Evolutionary conservation across 768 basidiomycete genomes (phyloP), one percentile per base, ranked within the genome.

Genomic region (Russula olivacea): DNA sequence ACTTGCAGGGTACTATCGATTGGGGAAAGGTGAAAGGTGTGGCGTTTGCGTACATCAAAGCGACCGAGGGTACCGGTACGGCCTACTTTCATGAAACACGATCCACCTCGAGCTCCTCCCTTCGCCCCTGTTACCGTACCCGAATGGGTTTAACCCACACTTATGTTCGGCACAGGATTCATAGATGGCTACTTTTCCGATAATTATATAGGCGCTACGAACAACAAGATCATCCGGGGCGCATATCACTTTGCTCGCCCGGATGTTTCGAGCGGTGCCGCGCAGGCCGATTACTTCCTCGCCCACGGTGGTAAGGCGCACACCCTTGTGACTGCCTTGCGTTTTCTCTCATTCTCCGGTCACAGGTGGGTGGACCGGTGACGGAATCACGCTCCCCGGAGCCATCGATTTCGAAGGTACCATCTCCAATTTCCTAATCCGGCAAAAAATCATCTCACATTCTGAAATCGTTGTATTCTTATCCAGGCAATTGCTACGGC

Each of bases 231-330:
- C 56, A 85, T 85, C 52, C 80, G 84, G 21, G 87, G 87, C 3
- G 72, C 71, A 19, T 86, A 85, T 70, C 84, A 85, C 69, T 86
- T 83, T 65, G 84, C 84, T 1, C 83, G 74, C 61, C 85, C 84
- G 1, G 78, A 80, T 64, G 48, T 54, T 15, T 80, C 80, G 21
- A 77, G 78, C 32, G 86, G 86, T 34, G 83, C 83, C 0, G 70
- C 76, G 10, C 86, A 88, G 69, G 86, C 84, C 7, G 75, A 74
- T 7, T 86, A 74, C 70, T 87, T 87, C 74, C 71, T 85, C 9
- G 77, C 77, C 3, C 69, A 86, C 52, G 60, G 78, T 14, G 34
- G 36, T 36, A 36, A 4, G 36, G 11, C 36, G 36, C 12, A 36
- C 14, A 14, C 36, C 36, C 4, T 32, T 36, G 36, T 36, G 36